Conservation (phyloP, 768 basidiomycete species). For the Albatrellus ellisii region DNA sequence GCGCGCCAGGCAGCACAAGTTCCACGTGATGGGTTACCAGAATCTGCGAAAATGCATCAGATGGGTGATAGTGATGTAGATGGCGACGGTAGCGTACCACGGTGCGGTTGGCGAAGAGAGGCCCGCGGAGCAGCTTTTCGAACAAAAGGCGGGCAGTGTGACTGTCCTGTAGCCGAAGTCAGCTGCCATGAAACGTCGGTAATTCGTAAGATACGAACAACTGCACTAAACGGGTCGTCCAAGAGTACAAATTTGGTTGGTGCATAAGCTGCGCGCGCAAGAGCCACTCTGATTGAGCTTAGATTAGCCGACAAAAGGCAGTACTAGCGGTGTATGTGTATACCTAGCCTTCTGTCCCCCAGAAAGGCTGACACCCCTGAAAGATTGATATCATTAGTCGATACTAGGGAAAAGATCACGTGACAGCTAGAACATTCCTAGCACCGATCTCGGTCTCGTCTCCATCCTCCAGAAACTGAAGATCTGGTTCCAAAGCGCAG, state of each 20-base stretch:
- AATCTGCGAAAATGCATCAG: slow-evolving; percentile 25
- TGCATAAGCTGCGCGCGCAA: slow-evolving; percentile 75
- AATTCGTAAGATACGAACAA: slow-evolving; percentile 33
- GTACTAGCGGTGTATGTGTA: background rate
- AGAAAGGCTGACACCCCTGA: slow-evolving; percentile 58
- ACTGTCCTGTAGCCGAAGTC: slow-evolving; percentile 35
- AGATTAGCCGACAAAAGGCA: background rate
- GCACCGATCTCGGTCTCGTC: slow-evolving; percentile 78
- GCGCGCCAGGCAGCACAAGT: slow-evolving; percentile 58
- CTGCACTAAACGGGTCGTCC: slow-evolving; percentile 74
- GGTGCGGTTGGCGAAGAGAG: slow-evolving; percentile 52
- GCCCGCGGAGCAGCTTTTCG: slow-evolving; percentile 53
- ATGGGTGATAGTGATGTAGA: background rate
- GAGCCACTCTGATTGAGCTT: slow-evolving; percentile 44
- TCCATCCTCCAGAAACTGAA: slow-evolving; percentile 78
- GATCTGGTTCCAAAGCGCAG: slow-evolving; percentile 72
- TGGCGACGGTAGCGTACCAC: slow-evolving; percentile 29
- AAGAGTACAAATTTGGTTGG: slow-evolving; percentile 39
- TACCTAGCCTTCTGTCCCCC: slow-evolving; percentile 78
- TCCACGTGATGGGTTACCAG: slow-evolving; percentile 80
- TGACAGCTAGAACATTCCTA: slow-evolving; percentile 23
- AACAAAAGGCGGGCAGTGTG: slow-evolving; percentile 53
- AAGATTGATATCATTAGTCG: background rate
- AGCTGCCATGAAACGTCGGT: background rate
- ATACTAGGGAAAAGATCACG: background rate